Evolutionary conservation across 1,284 basidiomycete genomes (phyloP).

Genomic region (Pisolithus thermaeus): DNA sequence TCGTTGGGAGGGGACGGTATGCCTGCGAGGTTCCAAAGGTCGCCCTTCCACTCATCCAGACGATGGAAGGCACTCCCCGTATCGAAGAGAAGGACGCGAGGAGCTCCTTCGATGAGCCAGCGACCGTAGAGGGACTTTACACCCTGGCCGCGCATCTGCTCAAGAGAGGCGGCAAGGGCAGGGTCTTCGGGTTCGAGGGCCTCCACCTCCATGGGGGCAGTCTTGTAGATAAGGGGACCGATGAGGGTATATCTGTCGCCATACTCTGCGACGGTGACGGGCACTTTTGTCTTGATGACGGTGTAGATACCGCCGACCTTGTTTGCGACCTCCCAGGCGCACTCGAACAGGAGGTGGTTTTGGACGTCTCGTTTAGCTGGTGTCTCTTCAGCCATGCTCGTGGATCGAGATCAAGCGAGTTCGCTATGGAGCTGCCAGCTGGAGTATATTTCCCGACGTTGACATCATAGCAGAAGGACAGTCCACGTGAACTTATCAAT

Average conservation of each 20-base stretch:
- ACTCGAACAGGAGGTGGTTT: slow-evolving; percentile 79
- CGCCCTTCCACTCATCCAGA: slow-evolving; percentile 97
- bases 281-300: slow-evolving; percentile 98
- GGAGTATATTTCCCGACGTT: too few species aligned
- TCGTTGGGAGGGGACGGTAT: slow-evolving; percentile 96
- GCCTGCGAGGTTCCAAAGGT: slow-evolving; percentile 96
- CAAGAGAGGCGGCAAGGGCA: slow-evolving; percentile 64
- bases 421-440: background rate
- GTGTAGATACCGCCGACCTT: slow-evolving; percentile 99
- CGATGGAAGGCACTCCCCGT: slow-evolving; percentile 84
- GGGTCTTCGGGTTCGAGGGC: slow-evolving; percentile 79
- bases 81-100: slow-evolving; percentile 93
- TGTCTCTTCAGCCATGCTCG: slow-evolving; percentile 19
- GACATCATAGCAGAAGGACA: too few species aligned
- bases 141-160: slow-evolving; percentile 79
- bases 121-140: slow-evolving; percentile 94
- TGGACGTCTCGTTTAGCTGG: slow-evolving; percentile 63
- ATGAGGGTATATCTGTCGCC: slow-evolving; percentile 91
- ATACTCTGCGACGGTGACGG: slow-evolving; percentile 92
- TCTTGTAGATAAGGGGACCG: slow-evolving; percentile 95
- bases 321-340: slow-evolving; percentile 93
- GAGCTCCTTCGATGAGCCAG: slow-evolving; percentile 97
- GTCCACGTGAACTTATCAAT: too few species aligned
- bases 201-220: slow-evolving; percentile 98
- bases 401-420: background rate